Evolutionary conservation across 768 basidiomycete genomes (phyloP).

Genomic region (Amyloporia xantha): DNA sequence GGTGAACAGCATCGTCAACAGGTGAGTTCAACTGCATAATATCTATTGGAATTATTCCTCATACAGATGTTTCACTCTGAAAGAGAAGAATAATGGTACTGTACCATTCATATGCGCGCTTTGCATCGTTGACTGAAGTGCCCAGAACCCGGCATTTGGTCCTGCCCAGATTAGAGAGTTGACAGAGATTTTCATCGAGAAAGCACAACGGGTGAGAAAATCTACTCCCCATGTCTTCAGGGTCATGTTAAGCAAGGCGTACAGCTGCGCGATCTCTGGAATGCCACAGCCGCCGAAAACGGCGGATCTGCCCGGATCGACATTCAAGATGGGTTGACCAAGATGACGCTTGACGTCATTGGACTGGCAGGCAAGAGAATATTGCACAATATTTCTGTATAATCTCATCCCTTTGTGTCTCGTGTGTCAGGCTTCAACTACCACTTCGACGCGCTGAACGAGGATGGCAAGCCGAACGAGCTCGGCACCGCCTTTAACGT

Average conservation of each 20-base stretch:
- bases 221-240: background rate
- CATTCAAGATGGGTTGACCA: slow-evolving; percentile 27
- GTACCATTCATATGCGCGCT: too few species aligned
- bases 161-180: slow-evolving; percentile 50
- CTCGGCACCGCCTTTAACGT: slow-evolving; percentile 24
- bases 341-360: slow-evolving; percentile 36
- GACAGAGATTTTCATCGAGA: slow-evolving; percentile 50
- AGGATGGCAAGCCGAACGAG: slow-evolving; percentile 22
- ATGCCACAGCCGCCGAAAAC: slow-evolving; percentile 24
- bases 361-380: slow-evolving; percentile 35
- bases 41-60: background rate
- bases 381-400: background rate
- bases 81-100: slow-evolving; percentile 6
- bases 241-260: background rate
- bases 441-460: slow-evolving; percentile 26
- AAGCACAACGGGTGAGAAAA: slow-evolving; percentile 39
- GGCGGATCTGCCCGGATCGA: slow-evolving; percentile 22
- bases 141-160: slow-evolving; percentile 63
- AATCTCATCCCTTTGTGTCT: background rate
- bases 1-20: slow-evolving; percentile 2
- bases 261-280: slow-evolving; percentile 20
- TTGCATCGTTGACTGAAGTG: background rate
- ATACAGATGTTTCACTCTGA: background rate
- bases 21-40: background rate
- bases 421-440: slow-evolving; percentile 26